phyloP scores from a whole-genome alignment of 495 filamentous ascomycete genomes.

The Penicillium tannophilum region DNA sequence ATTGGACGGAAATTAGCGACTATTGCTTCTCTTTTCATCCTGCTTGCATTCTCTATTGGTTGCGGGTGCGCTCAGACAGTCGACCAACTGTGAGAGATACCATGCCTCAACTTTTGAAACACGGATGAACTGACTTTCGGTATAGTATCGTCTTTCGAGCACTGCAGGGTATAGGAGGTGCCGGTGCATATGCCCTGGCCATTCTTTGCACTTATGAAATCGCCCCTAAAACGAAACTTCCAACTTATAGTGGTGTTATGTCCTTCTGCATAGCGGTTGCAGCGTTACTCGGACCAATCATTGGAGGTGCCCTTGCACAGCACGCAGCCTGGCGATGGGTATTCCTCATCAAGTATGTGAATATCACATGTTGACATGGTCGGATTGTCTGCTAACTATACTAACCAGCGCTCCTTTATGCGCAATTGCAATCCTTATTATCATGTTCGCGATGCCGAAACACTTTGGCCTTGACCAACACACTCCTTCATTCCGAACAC shows the following conservation, averaged over 20 bases:
- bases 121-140: neutral
- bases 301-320: slow-evolving; percentile 63
- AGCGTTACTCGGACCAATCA: slow-evolving; percentile 48
- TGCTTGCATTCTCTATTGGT: slow-evolving; percentile 57
- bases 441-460: slow-evolving; percentile 30
- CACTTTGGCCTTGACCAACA: slow-evolving; percentile 33
- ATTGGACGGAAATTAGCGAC: slow-evolving; percentile 56
- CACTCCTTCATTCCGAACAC: slow-evolving; percentile 30
- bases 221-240: slow-evolving; percentile 50
- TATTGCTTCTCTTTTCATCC: slow-evolving; percentile 51
- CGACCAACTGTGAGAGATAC: slow-evolving; percentile 49
- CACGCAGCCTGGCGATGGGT: slow-evolving; percentile 60
- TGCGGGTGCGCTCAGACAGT: slow-evolving; percentile 56
- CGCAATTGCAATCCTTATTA: slow-evolving; percentile 22
- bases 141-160: slow-evolving; percentile 54
- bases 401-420: slow-evolving; percentile 24
- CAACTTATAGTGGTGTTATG: slow-evolving; percentile 47
- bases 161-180: slow-evolving; percentile 59
- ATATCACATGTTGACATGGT: neutral
- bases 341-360: slow-evolving; percentile 61
- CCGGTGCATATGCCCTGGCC: slow-evolving; percentile 55
- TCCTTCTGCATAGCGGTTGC: slow-evolving; percentile 49
- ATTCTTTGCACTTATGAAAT: slow-evolving; percentile 51
- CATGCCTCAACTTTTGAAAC: neutral
- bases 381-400: neutral